phyloP scores from a whole-genome alignment of 2,329 filamentous ascomycete genomes.

The Apiospora malaysiana region DNA sequence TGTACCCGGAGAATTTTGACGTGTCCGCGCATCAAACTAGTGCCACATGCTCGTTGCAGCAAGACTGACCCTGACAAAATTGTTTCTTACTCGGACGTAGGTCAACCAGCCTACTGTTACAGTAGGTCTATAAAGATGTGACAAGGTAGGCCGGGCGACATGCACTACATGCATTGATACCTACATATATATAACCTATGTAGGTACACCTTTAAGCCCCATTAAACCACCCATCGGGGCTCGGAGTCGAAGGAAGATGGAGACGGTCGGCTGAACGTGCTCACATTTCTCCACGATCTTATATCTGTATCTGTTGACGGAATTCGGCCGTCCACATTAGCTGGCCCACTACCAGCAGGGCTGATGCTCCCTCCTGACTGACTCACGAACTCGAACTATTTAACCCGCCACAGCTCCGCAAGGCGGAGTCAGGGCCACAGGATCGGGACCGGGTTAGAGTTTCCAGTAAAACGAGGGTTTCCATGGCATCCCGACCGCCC shows the following conservation, averaged over 20 bases:
- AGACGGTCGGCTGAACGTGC: neutral
- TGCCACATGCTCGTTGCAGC: slow-evolving; percentile 8
- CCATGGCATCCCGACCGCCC: neutral
- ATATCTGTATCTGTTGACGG: neutral
- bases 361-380: neutral
- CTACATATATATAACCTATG: too few relatives aligned
- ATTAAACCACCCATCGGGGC: neutral
- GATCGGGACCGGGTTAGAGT: neutral
- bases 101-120: neutral
- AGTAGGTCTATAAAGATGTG: neutral
- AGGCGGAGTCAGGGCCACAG: neutral
- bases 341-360: slow-evolving; percentile 4
- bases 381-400: slow-evolving; percentile 17
- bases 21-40: slow-evolving; percentile 24
- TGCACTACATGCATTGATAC: neutral
- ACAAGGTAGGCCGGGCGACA: neutral
- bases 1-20: slow-evolving; percentile 23
- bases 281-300: slow-evolving; percentile 8
- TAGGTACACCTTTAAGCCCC: neutral
- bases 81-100: neutral
- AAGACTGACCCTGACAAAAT: neutral
- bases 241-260: neutral
- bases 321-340: neutral
- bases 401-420: slow-evolving; percentile 1
- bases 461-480: neutral